Percentiles rank a stretch among this genome's conserved stretches.
Conservation (phyloP, 306 rosid species). For the Sicyos edulis region DNA sequence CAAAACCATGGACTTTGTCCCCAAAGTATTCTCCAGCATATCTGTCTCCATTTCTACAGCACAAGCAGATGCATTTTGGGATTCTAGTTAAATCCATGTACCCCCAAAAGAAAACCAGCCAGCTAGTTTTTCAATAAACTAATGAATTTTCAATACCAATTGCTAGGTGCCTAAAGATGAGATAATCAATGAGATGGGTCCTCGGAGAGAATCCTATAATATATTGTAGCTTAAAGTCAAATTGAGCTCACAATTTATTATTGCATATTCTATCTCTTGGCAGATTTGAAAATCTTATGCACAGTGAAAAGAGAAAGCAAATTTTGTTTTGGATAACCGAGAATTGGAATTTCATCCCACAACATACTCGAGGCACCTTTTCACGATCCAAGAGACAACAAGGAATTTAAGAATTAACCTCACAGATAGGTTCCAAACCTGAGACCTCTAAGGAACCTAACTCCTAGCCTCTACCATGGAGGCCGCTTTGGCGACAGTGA, state of each 20-base stretch:
- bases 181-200: constrained; percentile 17
- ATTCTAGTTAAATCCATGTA: background rate
- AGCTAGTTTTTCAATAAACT: constrained; percentile 14
- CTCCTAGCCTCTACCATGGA: too few species aligned
- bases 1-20: constrained; percentile 96
- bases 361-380: too few species aligned
- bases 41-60: constrained; percentile 90
- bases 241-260: background rate
- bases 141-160: background rate
- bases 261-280: background rate
- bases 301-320: background rate
- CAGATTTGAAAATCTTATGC: background rate
- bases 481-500: too few species aligned
- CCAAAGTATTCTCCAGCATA: constrained; percentile 77
- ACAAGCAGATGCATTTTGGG: constrained; percentile 22
- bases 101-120: background rate
- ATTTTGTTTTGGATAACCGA: too few species aligned
- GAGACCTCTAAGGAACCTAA: too few species aligned
- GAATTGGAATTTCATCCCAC: too few species aligned
- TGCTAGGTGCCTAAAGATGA: background rate
- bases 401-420: too few species aligned
- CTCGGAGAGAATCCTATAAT: background rate
- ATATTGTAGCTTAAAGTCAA: background rate
- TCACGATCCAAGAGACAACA: too few species aligned
- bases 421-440: too few species aligned